Percentiles rank a stretch among this genome's conserved stretches.
phyloP scores from a whole-genome alignment of 1,139 yeast species.

The Starmera stellimalicola region DNA sequence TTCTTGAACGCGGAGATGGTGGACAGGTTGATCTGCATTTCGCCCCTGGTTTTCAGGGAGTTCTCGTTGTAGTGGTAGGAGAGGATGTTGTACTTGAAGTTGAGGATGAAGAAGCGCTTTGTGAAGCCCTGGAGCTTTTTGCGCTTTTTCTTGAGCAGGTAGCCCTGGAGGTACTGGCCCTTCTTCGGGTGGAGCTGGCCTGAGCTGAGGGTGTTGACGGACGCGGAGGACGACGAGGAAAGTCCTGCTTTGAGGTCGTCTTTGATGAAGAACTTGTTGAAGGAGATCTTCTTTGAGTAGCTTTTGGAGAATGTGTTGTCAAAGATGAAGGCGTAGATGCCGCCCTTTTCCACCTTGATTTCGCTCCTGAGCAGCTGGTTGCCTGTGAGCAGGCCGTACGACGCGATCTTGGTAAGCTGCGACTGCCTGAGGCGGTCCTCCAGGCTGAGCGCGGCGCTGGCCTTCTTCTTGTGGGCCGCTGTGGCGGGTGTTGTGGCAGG shows the following conservation, averaged over 20 bases:
- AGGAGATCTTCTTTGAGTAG: constrained; percentile 70
- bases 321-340: constrained; percentile 76
- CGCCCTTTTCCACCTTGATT: constrained; percentile 38
- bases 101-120: constrained; percentile 74
- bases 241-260: constrained; percentile 11
- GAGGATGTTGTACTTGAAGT: constrained; percentile 72
- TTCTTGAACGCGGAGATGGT: constrained; percentile 72
- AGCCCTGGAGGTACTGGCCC: constrained; percentile 65
- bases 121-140: constrained; percentile 81
- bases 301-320: constrained; percentile 89
- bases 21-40: constrained; percentile 78
- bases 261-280: constrained; percentile 32
- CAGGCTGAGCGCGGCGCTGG: constrained; percentile 23
- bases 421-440: constrained; percentile 30
- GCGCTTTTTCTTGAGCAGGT: constrained; percentile 68
- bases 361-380: constrained; percentile 57
- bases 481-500: constrained; percentile 11
- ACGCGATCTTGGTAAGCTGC: constrained; percentile 29
- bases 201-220: constrained; percentile 11
- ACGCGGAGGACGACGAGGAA: constrained; percentile 14
- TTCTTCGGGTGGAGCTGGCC: constrained; percentile 31
- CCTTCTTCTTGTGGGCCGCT: constrained; percentile 14
- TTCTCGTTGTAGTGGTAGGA: constrained; percentile 73
- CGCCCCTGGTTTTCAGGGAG: constrained; percentile 70
- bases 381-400: constrained; percentile 39